Conservation (phyloP, 2,329 filamentous ascomycete genomes). For the Colletotrichum lindemuthianum region DNA sequence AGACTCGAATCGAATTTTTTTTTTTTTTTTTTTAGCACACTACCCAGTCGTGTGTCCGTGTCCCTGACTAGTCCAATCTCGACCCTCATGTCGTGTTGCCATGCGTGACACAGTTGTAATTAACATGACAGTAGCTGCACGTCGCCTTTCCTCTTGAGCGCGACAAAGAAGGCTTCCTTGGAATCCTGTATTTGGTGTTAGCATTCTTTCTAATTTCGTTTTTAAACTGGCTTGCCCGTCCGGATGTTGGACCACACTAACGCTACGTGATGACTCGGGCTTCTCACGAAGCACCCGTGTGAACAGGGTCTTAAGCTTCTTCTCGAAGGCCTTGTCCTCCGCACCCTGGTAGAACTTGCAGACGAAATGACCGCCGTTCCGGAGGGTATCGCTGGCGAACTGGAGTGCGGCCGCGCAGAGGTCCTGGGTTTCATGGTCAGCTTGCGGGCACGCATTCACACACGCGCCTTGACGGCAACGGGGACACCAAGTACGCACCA, state of each 20-base stretch:
- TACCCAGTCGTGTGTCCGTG: too few species aligned
- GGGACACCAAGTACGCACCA: conserved; percentile 68
- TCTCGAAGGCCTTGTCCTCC: conserved; percentile 85
- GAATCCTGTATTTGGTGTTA: conserved; percentile 70
- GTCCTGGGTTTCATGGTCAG: conserved; percentile 66
- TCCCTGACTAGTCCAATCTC: too few species aligned
- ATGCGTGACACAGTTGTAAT: too few species aligned
- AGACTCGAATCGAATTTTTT: too few species aligned
- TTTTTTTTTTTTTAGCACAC: too few species aligned
- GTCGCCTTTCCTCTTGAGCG: conserved; percentile 71
- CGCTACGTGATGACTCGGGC: conserved; percentile 87
- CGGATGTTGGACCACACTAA: conserved; percentile 55
- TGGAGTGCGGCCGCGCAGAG: conserved; percentile 86
- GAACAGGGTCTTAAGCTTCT: conserved; percentile 79
- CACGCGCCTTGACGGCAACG: background rate
- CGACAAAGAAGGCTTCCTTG: conserved; percentile 88
- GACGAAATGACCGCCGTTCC: conserved; percentile 86
- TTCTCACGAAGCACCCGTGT: conserved; percentile 85
- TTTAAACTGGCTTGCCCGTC: background rate
- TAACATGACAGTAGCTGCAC: conserved; percentile 37
- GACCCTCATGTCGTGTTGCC: too few species aligned
- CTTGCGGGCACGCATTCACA: background rate
- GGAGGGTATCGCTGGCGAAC: conserved; percentile 87
- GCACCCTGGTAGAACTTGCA: conserved; percentile 97
- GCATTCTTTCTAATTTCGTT: background rate